Evolutionary conservation across 805 yeast species (phyloP).

Genomic region (Pichia insulana): DNA sequence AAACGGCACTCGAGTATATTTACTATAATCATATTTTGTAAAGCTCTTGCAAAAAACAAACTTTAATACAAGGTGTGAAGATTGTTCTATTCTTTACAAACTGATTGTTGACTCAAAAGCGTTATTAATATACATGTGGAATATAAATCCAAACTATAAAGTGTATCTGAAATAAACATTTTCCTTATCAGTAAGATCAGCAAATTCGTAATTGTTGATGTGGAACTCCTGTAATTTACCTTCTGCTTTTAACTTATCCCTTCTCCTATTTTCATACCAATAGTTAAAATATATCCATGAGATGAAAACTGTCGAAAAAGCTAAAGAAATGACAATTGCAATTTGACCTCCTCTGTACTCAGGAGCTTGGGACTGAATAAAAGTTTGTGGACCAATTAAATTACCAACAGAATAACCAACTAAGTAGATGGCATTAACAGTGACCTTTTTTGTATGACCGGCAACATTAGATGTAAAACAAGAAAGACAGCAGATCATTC

Average conservation of each 20-base stretch:
- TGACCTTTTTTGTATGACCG: slow-evolving; percentile 67
- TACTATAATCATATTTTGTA: too few relatives aligned
- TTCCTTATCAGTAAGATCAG: slow-evolving; percentile 12
- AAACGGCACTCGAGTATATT: too few relatives aligned
- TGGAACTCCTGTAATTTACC: slow-evolving; percentile 3
- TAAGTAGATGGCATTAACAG: slow-evolving; percentile 48
- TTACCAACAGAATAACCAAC: slow-evolving; percentile 63
- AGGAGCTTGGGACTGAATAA: slow-evolving; percentile 48
- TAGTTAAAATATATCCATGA: slow-evolving; percentile 13
- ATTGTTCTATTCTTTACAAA: too few relatives aligned
- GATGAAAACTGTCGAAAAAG: slow-evolving; percentile 15
- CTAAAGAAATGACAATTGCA: slow-evolving; percentile 30
- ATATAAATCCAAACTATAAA: too few relatives aligned
- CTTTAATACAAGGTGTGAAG: too few relatives aligned
- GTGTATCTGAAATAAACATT: slow-evolving; percentile 10
- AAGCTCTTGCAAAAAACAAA: too few relatives aligned
- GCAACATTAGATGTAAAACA: slow-evolving; percentile 49
- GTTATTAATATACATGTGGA: too few relatives aligned
- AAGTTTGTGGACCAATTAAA: slow-evolving; percentile 67
- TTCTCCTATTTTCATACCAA: slow-evolving; percentile 13
- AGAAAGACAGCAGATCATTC: slow-evolving; percentile 20
- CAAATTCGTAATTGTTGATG: slow-evolving; percentile 5
- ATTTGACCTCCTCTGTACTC: slow-evolving; percentile 44
- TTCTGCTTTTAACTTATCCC: slow-evolving; percentile 9
- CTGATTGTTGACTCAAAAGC: too few relatives aligned